Conservation (phyloP, 1,139 yeast genomes). For the Nakaseomyces bracarensis region DNA sequence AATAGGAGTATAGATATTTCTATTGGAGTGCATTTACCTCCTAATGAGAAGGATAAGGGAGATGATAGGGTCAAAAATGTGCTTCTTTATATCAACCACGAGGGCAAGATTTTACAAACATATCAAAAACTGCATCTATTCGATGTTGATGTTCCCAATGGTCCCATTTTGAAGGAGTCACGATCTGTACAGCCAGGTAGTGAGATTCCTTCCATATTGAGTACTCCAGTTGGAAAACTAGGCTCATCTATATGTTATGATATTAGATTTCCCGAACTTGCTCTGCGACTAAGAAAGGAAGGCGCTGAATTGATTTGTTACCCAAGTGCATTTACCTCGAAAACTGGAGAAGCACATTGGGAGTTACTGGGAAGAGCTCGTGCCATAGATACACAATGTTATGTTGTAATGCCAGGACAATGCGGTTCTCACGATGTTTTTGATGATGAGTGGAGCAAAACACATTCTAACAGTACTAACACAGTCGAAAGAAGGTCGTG, state of each 20-base stretch:
- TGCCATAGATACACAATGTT: conserved; percentile 83
- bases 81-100: conserved; percentile 57
- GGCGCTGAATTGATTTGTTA: conserved; percentile 77
- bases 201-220: conserved; percentile 46
- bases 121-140: conserved; percentile 85
- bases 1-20: conserved; percentile 35
- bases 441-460: conserved; percentile 30
- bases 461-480: conserved; percentile 6
- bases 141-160: conserved; percentile 73
- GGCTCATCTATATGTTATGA: conserved; percentile 84
- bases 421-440: conserved; percentile 61
- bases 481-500: conserved; percentile 48
- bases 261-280: conserved; percentile 79
- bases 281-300: conserved; percentile 49
- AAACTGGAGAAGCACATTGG: conserved; percentile 93
- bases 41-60: conserved; percentile 16
- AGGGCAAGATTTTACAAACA: conserved; percentile 55
- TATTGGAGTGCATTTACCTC: conserved; percentile 83
- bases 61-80: conserved; percentile 54
- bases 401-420: conserved; percentile 87
- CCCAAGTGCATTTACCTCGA: conserved; percentile 89
- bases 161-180: conserved; percentile 68
- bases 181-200: conserved; percentile 76
- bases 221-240: conserved; percentile 49
- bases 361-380: conserved; percentile 66